phyloP scores from a whole-genome alignment of 2,329 filamentous ascomycete species.

The Aureobasidium melanogenum region DNA sequence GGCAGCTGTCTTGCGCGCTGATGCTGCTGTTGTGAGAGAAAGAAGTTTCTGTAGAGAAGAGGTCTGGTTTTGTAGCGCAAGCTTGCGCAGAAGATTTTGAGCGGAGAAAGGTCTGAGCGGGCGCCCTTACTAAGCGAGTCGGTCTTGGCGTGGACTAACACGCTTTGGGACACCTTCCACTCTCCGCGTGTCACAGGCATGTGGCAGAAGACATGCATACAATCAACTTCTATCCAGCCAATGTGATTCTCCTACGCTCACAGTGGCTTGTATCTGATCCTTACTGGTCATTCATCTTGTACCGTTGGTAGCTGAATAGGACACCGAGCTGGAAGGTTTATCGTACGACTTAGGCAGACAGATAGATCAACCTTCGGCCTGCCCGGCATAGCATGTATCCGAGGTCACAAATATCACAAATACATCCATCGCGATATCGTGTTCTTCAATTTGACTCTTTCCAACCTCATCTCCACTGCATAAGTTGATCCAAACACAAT shows the following conservation, averaged over 20 bases:
- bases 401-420: not conserved
- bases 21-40: constrained; percentile 1
- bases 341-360: not conserved
- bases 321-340: not conserved
- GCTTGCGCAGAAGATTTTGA: constrained; percentile 8
- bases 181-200: not conserved
- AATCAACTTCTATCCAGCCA: not conserved
- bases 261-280: too few relatives aligned
- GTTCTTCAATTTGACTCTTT: not conserved
- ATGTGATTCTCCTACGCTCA: not conserved
- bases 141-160: not conserved
- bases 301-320: not conserved
- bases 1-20: not conserved
- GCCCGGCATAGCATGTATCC: not conserved
- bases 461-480: not conserved
- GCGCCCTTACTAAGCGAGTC: not conserved
- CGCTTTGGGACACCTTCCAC: not conserved
- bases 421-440: not conserved
- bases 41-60: not conserved
- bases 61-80: constrained; percentile 10
- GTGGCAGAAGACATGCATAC: not conserved
- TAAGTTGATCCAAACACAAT: not conserved
- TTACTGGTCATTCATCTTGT: too few relatives aligned
- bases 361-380: not conserved
- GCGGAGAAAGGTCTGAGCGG: constrained; percentile 5